phyloP scores from a whole-genome alignment of 1,284 basidiomycete genomes.

The Tremellales sp. region DNA sequence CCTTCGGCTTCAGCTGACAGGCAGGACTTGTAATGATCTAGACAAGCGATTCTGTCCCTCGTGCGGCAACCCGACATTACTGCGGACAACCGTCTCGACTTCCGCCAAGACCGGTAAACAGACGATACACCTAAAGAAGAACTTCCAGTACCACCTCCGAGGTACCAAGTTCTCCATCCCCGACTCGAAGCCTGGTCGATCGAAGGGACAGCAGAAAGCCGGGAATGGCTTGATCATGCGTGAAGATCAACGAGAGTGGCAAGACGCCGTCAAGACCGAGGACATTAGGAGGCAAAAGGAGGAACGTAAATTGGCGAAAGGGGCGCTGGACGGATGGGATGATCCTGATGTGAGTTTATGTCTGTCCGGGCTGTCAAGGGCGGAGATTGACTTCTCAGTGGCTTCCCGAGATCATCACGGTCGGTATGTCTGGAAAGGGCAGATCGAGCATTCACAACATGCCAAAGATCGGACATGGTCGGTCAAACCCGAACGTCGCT shows the following conservation, averaged over 20 bases:
- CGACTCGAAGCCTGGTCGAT: constrained; percentile 79
- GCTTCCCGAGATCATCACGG: constrained; percentile 78
- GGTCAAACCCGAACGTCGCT: constrained; percentile 66
- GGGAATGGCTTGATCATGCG: constrained; percentile 67
- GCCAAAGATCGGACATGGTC: constrained; percentile 77
- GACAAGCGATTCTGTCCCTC: constrained; percentile 96
- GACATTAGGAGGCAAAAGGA: constrained; percentile 71
- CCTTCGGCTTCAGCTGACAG: constrained; percentile 5
- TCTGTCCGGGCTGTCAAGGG: background rate
- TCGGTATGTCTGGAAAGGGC: constrained; percentile 69
- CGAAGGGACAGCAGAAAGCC: constrained; percentile 76
- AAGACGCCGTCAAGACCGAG: constrained; percentile 70
- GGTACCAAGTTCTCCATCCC: constrained; percentile 94
- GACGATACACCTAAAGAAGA: constrained; percentile 83
- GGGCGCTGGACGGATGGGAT: constrained; percentile 72
- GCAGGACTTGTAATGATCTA: constrained; percentile 89
- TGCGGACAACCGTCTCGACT: constrained; percentile 87
- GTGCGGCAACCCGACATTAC: constrained; percentile 87
- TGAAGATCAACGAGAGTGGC: constrained; percentile 84
- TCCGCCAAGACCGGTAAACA: constrained; percentile 56
- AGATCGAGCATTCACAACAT: constrained; percentile 60
- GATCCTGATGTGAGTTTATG: constrained; percentile 68
- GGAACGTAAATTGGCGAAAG: constrained; percentile 65
- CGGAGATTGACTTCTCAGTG: constrained; percentile 50
- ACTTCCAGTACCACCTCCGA: constrained; percentile 89